These are phyloP conservation scores for Leccinum uliginosum DNA, from an alignment of 768 basidiomycete species.

Conservation along the genomic window DNA sequence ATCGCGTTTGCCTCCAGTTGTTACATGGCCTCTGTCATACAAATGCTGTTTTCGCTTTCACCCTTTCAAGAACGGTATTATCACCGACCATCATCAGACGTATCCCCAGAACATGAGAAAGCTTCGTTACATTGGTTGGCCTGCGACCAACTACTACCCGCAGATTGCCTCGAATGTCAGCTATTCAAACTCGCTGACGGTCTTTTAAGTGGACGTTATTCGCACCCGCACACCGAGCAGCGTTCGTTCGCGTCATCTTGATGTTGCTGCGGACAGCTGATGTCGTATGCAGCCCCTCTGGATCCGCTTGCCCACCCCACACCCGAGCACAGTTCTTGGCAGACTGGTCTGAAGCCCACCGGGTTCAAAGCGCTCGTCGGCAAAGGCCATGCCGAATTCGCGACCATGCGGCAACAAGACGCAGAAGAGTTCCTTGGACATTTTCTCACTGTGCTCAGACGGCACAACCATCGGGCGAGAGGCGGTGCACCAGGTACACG, in stretches of 20 bases:
- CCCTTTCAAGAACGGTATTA: conserved; percentile 74
- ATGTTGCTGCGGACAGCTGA: conserved; percentile 8
- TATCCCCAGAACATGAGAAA: conserved; percentile 20
- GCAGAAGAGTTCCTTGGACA: conserved; percentile 91
- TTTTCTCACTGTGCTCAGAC: conserved; percentile 67
- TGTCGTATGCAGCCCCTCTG: conserved; percentile 15
- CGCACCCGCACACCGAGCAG: conserved; percentile 48
- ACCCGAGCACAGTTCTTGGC: conserved; percentile 35
- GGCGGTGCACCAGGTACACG: conserved; percentile 33
- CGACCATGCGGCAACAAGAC: conserved; percentile 97
- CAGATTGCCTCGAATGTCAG: conserved; percentile 91
- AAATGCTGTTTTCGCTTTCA: conserved; percentile 78
- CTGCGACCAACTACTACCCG: conserved; percentile 68
- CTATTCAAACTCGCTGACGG: conserved; percentile 92
- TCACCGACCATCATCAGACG: conserved; percentile 15
- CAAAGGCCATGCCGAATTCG: conserved; percentile 88
- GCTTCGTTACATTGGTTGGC: conserved; percentile 49
- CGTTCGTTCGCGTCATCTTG: conserved; percentile 11
- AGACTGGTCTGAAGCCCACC: conserved; percentile 76
- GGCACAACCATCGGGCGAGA: conserved; percentile 51
- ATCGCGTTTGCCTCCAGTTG: conserved; percentile 50
- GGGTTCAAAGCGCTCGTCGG: conserved; percentile 89
- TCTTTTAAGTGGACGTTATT: conserved; percentile 88
- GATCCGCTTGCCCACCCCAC: conserved; percentile 32
- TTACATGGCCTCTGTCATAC: conserved; percentile 95